Conservation (phyloP, 352 stramenopile genomes). For the Phytophthora melonis region DNA sequence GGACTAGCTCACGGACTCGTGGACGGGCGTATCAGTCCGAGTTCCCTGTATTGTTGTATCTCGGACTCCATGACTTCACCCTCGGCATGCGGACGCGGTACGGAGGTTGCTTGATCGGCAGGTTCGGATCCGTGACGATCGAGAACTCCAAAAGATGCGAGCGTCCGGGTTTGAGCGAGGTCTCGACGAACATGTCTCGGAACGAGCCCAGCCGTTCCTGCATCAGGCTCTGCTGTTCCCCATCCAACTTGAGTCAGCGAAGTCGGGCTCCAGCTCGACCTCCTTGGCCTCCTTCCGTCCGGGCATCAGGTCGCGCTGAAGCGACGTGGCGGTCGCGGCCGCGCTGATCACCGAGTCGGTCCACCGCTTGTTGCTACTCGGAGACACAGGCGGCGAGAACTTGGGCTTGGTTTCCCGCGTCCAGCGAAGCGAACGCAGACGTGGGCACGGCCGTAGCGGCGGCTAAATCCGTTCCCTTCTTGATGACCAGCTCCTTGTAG, state of each 20-base stretch:
- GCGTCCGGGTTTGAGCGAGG: not conserved
- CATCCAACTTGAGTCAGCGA: not conserved
- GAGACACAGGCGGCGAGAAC: too few species aligned
- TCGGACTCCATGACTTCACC: conserved; percentile 15
- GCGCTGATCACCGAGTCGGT: not conserved
- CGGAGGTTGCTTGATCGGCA: conserved; percentile 9
- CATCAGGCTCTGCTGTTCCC: not conserved
- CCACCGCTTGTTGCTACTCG: not conserved
- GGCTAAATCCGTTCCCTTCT: too few species aligned
- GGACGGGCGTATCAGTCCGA: conserved; percentile 6
- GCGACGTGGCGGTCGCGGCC: not conserved
- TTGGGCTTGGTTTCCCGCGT: too few species aligned
- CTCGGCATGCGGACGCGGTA: conserved; percentile 16
- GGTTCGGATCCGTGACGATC: not conserved
- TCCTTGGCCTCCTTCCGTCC: not conserved
- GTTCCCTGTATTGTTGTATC: conserved; percentile 12
- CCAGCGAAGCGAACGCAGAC: too few species aligned
- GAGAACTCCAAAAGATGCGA: conserved; percentile 14
- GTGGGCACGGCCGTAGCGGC: too few species aligned
- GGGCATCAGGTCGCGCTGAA: not conserved
- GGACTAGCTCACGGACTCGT: conserved; percentile 10
- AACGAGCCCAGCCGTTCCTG: not conserved
- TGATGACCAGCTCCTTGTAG: too few species aligned
- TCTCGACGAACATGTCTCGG: not conserved
- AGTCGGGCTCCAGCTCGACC: not conserved